These are phyloP conservation scores for Triangularia setosa DNA, from an alignment of 2,329 filamentous ascomycete genomes.

Conservation along the genomic window DNA sequence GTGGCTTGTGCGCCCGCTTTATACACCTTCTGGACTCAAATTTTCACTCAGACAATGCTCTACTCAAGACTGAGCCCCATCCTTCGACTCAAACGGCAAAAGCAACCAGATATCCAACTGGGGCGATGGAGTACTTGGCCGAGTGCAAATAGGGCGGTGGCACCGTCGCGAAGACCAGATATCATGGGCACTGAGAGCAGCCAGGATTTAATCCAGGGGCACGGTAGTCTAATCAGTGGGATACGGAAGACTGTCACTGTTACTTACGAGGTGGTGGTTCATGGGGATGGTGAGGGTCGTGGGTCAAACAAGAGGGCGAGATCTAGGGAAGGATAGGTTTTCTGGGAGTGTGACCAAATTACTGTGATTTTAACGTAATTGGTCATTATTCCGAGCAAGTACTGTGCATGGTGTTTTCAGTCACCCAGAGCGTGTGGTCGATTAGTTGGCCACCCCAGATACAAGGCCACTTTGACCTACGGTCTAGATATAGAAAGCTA, in stretches of 20 bases:
- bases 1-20: not conserved
- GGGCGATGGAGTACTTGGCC: not conserved
- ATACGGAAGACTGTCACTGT: not conserved
- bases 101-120: not conserved
- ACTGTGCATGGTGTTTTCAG: no score
- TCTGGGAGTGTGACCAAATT: no score
- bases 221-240: no score
- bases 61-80: not conserved
- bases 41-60: not conserved
- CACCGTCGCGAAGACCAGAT: not conserved
- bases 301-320: no score
- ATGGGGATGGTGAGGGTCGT: not conserved
- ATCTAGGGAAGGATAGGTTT: no score
- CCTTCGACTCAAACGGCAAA: not conserved
- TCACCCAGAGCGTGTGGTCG: no score
- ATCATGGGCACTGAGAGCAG: not conserved
- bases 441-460: no score
- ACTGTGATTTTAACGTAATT: no score
- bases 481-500: no score
- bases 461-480: no score
- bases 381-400: no score
- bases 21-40: not conserved
- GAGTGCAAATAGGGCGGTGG: not conserved
- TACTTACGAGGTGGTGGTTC: not conserved
- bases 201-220: not conserved